Conservation (phyloP, 2,329 filamentous ascomycete genomes). For the Stenocarpella maydis region DNA sequence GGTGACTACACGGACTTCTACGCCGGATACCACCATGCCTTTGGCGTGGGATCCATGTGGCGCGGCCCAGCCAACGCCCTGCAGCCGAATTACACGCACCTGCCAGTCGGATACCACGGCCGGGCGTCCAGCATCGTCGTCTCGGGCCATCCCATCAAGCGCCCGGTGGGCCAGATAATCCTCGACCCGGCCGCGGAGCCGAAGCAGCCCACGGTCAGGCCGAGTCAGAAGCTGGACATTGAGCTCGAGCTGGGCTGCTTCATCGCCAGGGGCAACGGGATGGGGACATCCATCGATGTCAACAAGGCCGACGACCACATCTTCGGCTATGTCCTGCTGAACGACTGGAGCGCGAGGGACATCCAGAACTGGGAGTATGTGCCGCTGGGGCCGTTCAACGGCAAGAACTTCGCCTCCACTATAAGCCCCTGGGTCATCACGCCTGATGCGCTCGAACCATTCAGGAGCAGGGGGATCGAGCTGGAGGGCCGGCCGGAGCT, state of each 20-base stretch:
- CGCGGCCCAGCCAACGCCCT: conserved; percentile 76
- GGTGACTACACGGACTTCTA: conserved; percentile 90
- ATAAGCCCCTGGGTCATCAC: conserved; percentile 84
- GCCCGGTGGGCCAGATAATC: conserved; percentile 79
- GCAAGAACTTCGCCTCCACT: conserved; percentile 83
- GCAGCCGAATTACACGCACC: conserved; percentile 81
- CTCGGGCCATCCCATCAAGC: conserved; percentile 75
- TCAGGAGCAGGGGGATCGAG: conserved; percentile 45
- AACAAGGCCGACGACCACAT: conserved; percentile 70
- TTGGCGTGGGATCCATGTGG: conserved; percentile 73
- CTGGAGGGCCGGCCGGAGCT: conserved; percentile 43
- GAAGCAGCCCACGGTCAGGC: conserved; percentile 69
- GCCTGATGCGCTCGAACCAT: conserved; percentile 75
- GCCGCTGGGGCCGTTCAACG: conserved; percentile 82
- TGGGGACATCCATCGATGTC: conserved; percentile 71
- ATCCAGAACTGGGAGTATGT: conserved; percentile 88
- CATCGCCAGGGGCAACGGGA: conserved; percentile 68
- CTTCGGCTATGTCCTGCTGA: conserved; percentile 84
- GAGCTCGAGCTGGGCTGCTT: conserved; percentile 85
- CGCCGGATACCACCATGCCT: conserved; percentile 80
- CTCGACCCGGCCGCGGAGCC: conserved; percentile 67
- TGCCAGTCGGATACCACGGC: conserved; percentile 85
- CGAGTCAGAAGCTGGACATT: conserved; percentile 75
- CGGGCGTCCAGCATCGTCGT: conserved; percentile 78
- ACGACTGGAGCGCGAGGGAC: conserved; percentile 87